These are phyloP conservation scores for Myochromella boudieri DNA, from an alignment of 768 basidiomycete genomes.

Conservation along the genomic window DNA sequence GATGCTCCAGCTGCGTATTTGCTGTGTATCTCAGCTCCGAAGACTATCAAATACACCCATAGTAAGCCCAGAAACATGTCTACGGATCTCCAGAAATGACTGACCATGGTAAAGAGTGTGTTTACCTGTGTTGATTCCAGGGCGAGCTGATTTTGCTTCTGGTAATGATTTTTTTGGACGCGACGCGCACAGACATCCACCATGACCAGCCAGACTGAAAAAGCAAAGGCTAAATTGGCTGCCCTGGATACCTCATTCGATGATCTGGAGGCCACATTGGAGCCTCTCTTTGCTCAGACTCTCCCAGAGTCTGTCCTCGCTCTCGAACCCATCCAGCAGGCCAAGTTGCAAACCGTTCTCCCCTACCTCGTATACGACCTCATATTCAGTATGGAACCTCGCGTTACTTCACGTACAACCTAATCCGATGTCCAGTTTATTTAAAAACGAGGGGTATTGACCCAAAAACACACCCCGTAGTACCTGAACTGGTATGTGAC, in stretches of 20 bases:
- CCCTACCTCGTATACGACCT: slow-evolving; percentile 87
- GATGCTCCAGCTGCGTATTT: slow-evolving; percentile 93
- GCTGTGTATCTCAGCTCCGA: slow-evolving; percentile 95
- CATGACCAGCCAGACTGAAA: slow-evolving; percentile 49
- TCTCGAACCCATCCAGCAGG: slow-evolving; percentile 75
- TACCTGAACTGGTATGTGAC: slow-evolving; percentile 68
- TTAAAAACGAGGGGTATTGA: slow-evolving; percentile 79
- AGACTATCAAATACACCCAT: slow-evolving; percentile 45
- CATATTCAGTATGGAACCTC: slow-evolving; percentile 64
- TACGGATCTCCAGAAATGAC: slow-evolving; percentile 26
- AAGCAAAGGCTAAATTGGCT: slow-evolving; percentile 47
- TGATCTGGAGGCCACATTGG: slow-evolving; percentile 65
- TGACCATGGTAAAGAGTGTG: slow-evolving; percentile 39
- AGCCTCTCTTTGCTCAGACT: slow-evolving; percentile 65
- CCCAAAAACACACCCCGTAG: slow-evolving; percentile 74
- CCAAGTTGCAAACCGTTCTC: slow-evolving; percentile 74
- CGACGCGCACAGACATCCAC: neutral
- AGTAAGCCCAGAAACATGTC: slow-evolving; percentile 8
- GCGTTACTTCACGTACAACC: slow-evolving; percentile 2
- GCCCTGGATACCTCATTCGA: slow-evolving; percentile 59
- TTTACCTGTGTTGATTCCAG: slow-evolving; percentile 31
- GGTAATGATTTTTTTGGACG: slow-evolving; percentile 13
- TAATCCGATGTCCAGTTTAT: slow-evolving; percentile 54
- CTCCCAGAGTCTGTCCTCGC: slow-evolving; percentile 64
- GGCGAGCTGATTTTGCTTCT: neutral